These are phyloP conservation scores for Polytolypa hystricis DNA, from an alignment of 2,329 filamentous ascomycete genomes.

Conservation along the genomic window DNA sequence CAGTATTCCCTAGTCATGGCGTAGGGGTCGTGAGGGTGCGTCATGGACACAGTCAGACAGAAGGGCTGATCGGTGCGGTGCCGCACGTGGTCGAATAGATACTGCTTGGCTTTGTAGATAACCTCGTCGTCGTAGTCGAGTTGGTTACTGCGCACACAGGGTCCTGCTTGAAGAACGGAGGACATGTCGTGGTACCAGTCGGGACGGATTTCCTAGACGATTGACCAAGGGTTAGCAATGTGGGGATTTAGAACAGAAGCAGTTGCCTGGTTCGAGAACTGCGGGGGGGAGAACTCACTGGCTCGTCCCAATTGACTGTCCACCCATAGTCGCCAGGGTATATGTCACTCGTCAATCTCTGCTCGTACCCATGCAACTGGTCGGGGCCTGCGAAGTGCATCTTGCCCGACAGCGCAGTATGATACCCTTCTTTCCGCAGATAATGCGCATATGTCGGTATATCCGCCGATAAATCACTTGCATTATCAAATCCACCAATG, in stretches of 20 bases:
- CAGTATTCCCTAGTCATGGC: slow-evolving; percentile 90
- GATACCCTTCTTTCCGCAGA: slow-evolving; percentile 71
- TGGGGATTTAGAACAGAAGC: too few species aligned
- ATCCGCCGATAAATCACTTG: slow-evolving; percentile 70
- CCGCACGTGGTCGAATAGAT: slow-evolving; percentile 82
- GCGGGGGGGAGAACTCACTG: slow-evolving; percentile 36
- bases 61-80: slow-evolving; percentile 69
- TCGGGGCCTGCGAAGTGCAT: slow-evolving; percentile 86
- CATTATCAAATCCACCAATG: slow-evolving; percentile 88
- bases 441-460: slow-evolving; percentile 90
- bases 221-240: background rate
- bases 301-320: slow-evolving; percentile 92
- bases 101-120: slow-evolving; percentile 83
- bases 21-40: slow-evolving; percentile 90
- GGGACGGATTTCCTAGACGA: slow-evolving; percentile 48
- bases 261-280: too few species aligned
- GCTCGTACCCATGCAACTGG: slow-evolving; percentile 88
- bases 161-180: slow-evolving; percentile 80
- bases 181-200: slow-evolving; percentile 97
- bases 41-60: slow-evolving; percentile 81
- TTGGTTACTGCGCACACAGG: slow-evolving; percentile 85
- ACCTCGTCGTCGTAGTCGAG: slow-evolving; percentile 94
- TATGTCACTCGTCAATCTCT: slow-evolving; percentile 85
- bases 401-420: slow-evolving; percentile 84
- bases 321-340: slow-evolving; percentile 92